A percentile compares a stretch with the other conserved stretches of the same genome.
Evolutionary conservation across 345 rosid genomes (phyloP).

Genomic region (Syzygium aqueum): DNA sequence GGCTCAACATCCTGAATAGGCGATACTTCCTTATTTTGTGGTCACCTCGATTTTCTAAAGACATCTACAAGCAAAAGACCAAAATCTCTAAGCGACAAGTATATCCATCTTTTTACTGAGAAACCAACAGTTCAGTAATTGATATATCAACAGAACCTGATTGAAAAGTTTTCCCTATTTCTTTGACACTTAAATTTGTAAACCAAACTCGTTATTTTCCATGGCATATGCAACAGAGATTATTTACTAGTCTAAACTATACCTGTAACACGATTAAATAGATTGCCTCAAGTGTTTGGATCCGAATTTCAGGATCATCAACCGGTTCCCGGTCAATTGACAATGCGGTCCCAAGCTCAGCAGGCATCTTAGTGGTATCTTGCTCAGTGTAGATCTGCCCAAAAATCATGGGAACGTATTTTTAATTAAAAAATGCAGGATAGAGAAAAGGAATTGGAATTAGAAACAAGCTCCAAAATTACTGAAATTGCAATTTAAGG

Average conservation of each 20-base stretch:
- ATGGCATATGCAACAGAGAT: neutral
- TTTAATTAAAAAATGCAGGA: neutral
- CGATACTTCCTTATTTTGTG: neutral
- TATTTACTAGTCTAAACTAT: neutral
- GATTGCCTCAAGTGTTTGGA: slow-evolving; percentile 76
- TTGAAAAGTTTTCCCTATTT: neutral
- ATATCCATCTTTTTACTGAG: neutral
- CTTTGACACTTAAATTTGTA: neutral
- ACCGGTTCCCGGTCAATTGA: slow-evolving; percentile 83
- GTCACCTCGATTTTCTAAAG: neutral
- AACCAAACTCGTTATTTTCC: neutral
- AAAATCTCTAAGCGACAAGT: neutral
- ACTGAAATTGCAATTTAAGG: neutral
- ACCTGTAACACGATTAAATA: slow-evolving; percentile 81
- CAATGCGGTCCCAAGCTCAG: slow-evolving; percentile 80
- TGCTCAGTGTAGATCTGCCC: slow-evolving; percentile 50
- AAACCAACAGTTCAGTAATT: neutral
- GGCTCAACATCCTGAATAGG: neutral
- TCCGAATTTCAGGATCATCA: slow-evolving; percentile 68
- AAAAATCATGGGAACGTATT: neutral
- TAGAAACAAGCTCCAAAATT: neutral
- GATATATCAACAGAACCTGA: neutral
- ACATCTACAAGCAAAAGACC: neutral
- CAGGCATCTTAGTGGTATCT: slow-evolving; percentile 74
- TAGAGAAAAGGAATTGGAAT: neutral